A percentile compares a stretch with the other conserved stretches of the same genome.
Conservation (phyloP, 768 basidiomycete species). For the Hypholoma sublateritium region DNA sequence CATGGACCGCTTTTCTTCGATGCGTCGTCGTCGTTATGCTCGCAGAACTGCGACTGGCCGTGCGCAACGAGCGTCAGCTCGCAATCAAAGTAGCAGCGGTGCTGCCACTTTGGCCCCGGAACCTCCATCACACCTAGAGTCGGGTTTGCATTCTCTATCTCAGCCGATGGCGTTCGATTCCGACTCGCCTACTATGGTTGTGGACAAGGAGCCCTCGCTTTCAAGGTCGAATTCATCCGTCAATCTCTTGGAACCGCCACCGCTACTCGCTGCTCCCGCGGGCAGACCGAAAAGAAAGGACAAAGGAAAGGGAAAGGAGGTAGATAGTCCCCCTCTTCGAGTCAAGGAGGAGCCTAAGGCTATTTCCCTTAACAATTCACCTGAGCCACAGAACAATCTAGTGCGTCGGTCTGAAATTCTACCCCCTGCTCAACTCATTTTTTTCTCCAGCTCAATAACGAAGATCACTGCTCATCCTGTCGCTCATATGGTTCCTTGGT, state of each 20-base stretch:
- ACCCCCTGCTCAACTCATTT: slow-evolving; percentile 9
- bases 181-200: slow-evolving; percentile 49
- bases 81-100: slow-evolving; percentile 52
- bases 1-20: slow-evolving; percentile 22
- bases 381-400: slow-evolving; percentile 44
- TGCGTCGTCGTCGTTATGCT: slow-evolving; percentile 19
- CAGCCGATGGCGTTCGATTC: slow-evolving; percentile 48
- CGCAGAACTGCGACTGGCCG: slow-evolving; percentile 59
- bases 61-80: slow-evolving; percentile 72
- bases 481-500: slow-evolving; percentile 82
- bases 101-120: slow-evolving; percentile 33
- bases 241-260: slow-evolving; percentile 34
- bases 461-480: slow-evolving; percentile 86
- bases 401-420: slow-evolving; percentile 29
- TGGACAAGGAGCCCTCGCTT: slow-evolving; percentile 58
- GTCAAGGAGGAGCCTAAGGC: slow-evolving; percentile 55
- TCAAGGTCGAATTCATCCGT: slow-evolving; percentile 65
- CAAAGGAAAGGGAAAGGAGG: slow-evolving; percentile 56
- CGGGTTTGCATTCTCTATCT: slow-evolving; percentile 34
- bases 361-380: slow-evolving; percentile 39
- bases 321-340: slow-evolving; percentile 35
- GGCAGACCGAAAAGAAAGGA: slow-evolving; percentile 43
- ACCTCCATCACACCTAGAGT: slow-evolving; percentile 35
- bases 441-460: slow-evolving; percentile 51
- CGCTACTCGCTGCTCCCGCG: slow-evolving; percentile 14